phyloP scores from a whole-genome alignment of 2,329 filamentous ascomycete genomes.

The Penicillium brevicompactum region DNA sequence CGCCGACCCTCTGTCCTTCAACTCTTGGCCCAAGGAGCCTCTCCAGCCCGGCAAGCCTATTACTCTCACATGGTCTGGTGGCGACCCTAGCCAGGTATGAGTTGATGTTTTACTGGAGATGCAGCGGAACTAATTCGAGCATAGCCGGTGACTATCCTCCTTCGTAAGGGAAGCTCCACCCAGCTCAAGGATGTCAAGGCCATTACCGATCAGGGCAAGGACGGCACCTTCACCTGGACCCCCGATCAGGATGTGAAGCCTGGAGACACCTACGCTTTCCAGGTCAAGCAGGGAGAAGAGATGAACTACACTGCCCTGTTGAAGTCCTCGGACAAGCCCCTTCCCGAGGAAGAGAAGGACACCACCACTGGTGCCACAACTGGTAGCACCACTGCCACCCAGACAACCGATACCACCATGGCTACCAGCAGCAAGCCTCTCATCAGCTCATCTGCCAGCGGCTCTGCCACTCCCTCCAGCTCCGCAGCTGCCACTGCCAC shows the following conservation, averaged over 20 bases:
- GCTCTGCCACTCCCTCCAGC: slow-evolving; percentile 21
- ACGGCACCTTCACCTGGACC: slow-evolving; percentile 55
- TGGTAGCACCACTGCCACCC: slow-evolving; percentile 45
- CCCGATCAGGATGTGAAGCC: slow-evolving; percentile 46
- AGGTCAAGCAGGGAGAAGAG: slow-evolving; percentile 55
- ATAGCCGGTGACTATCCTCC: slow-evolving; percentile 57
- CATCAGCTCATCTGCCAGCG: slow-evolving; percentile 26
- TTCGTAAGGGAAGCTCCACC: slow-evolving; percentile 55
- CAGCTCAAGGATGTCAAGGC: slow-evolving; percentile 55
- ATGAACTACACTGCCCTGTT: slow-evolving; percentile 61
- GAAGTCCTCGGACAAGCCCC: slow-evolving; percentile 39
- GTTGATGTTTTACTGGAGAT: neutral
- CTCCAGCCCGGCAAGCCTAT: slow-evolving; percentile 53
- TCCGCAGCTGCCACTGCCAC: slow-evolving; percentile 21
- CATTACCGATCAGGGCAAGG: slow-evolving; percentile 49
- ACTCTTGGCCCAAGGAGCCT: slow-evolving; percentile 48
- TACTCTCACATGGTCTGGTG: slow-evolving; percentile 52
- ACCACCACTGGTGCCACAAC: slow-evolving; percentile 9
- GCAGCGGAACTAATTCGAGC: slow-evolving; percentile 8
- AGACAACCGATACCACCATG: slow-evolving; percentile 18
- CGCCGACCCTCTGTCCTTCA: slow-evolving; percentile 52
- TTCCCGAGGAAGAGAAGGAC: slow-evolving; percentile 5
- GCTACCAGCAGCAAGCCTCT: slow-evolving; percentile 63
- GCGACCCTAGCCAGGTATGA: slow-evolving; percentile 38
- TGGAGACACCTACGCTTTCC: slow-evolving; percentile 58